Evolutionary conservation across 2,329 filamentous ascomycete genomes (phyloP), one percentile per base, ranked within the genome.

Genomic region (Xylaria polymorpha): DNA sequence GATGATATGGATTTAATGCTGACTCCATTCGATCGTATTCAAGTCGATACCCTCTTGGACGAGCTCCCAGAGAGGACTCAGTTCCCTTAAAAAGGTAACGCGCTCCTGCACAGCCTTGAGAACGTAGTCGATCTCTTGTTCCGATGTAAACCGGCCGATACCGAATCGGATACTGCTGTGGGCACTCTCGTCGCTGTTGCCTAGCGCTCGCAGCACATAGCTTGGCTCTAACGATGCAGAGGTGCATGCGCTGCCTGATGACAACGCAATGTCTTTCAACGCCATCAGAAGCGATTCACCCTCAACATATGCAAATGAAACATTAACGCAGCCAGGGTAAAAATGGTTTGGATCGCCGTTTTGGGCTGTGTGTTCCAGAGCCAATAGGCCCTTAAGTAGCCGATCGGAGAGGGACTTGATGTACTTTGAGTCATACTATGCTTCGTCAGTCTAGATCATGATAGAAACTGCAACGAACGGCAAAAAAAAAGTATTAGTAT

Each of bases 251-350:
- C 94, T 98, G 66, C 96, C 96, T 0, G 96, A 99, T 7, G 95
- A 98, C 43, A 99, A 85, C 0, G 96, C 96, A 81, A 99, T 98
- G 75, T 99, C 96, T 83, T 99, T 99, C 55, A 99, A 84, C 0
- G 96, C 96, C 96, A 99, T 99, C 72, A 99, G 87, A 1, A 99
- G 90, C 2, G 96, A 98, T 82, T 99, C 96, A 74, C 96, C 96
- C 82, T 99, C 96, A 4, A 99, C 94, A 77, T 99, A 99, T 41
- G 96, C 95, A 78, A 99, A 99, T 0, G 96, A 99, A 12, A 99
- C 92, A 80, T 99, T 99, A 70, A 99, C 95, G 76, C 96, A 99
- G 71, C 96, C 96, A 1, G 96, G 94, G 80, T 99, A 99, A 81
- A 97, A 97, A 61, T 89, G 87, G 4, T 91, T 82, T 1, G 90